phyloP scores from a whole-genome alignment of 441 rosid species.

The Jatropha multifida region DNA sequence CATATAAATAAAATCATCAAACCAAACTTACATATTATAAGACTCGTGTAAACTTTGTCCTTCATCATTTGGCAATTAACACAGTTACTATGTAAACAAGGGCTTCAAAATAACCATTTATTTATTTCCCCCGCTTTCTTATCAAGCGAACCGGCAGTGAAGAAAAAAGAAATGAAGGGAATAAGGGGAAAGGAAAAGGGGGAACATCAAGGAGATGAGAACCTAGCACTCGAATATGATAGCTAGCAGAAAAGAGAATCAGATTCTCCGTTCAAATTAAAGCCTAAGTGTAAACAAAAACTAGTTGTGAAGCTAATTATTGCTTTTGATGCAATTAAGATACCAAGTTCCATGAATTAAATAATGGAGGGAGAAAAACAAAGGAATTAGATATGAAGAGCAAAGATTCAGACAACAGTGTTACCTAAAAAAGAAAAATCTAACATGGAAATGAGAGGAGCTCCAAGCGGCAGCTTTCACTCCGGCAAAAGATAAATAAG shows the following conservation, averaged over 20 bases:
- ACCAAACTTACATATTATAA: slow-evolving; percentile 7
- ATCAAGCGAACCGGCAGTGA: background rate
- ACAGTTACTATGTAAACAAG: no score
- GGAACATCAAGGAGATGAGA: background rate
- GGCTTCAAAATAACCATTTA: no score
- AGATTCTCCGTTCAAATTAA: slow-evolving; percentile 26
- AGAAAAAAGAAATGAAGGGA: background rate
- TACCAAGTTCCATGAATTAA: slow-evolving; percentile 1
- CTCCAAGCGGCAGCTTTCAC: background rate
- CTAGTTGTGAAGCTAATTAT: background rate
- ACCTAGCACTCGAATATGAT: background rate
- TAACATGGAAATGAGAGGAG: background rate
- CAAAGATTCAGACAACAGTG: slow-evolving; percentile 5
- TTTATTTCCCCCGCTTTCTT: background rate
- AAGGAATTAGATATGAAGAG: background rate
- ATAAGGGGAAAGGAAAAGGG: background rate
- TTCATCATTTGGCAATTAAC: background rate
- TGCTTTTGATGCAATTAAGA: background rate
- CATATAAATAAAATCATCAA: background rate
- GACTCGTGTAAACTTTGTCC: background rate
- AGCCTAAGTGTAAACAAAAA: background rate
- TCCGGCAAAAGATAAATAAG: background rate
- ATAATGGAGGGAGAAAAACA: background rate
- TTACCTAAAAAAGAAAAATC: slow-evolving; percentile 21
- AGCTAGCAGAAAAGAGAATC: slow-evolving; percentile 23